Evolutionary conservation across 2,329 filamentous ascomycete genomes (phyloP).

Genomic region (Botryosphaeria dothidea): DNA sequence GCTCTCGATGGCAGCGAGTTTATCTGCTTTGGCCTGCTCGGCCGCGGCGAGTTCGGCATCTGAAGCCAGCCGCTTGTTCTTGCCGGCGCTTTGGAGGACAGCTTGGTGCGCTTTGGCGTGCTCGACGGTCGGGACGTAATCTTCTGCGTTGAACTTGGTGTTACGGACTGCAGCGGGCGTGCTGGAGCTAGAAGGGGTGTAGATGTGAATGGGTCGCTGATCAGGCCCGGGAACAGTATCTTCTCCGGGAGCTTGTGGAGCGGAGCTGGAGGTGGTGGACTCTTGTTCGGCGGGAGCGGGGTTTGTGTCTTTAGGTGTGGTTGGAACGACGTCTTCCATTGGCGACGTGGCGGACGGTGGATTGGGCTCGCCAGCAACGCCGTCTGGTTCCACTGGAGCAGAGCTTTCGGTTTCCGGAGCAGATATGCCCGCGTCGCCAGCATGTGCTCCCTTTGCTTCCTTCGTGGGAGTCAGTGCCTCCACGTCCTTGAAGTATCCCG

Average conservation of each 20-base stretch:
- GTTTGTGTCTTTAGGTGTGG: slow-evolving; percentile 27
- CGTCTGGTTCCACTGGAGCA: slow-evolving; percentile 29
- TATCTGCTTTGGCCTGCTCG: slow-evolving; percentile 65
- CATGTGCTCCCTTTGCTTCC: slow-evolving; percentile 28
- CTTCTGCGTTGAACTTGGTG: slow-evolving; percentile 66
- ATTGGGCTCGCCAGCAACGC: slow-evolving; percentile 29
- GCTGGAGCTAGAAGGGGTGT: slow-evolving; percentile 71
- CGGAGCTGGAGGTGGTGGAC: slow-evolving; percentile 23
- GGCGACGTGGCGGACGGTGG: not conserved
- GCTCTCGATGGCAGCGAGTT: slow-evolving; percentile 62
- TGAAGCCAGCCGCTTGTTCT: slow-evolving; percentile 77
- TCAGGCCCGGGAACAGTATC: slow-evolving; percentile 26
- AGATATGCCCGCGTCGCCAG: slow-evolving; percentile 30
- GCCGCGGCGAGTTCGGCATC: slow-evolving; percentile 78
- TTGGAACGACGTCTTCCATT: slow-evolving; percentile 19
- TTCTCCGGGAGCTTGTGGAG: slow-evolving; percentile 22
- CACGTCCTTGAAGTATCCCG: slow-evolving; percentile 65
- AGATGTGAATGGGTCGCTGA: slow-evolving; percentile 66
- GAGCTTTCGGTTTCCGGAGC: slow-evolving; percentile 26
- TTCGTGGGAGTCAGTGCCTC: slow-evolving; percentile 23
- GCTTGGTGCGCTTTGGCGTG: slow-evolving; percentile 76
- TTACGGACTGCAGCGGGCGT: slow-evolving; percentile 72
- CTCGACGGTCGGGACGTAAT: slow-evolving; percentile 73
- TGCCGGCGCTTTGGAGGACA: slow-evolving; percentile 60
- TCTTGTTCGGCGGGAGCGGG: slow-evolving; percentile 23